Evolutionary conservation across 2,329 filamentous ascomycete genomes (phyloP), one percentile per base, ranked within the genome.

Genomic region (Laburnicola sp.): DNA sequence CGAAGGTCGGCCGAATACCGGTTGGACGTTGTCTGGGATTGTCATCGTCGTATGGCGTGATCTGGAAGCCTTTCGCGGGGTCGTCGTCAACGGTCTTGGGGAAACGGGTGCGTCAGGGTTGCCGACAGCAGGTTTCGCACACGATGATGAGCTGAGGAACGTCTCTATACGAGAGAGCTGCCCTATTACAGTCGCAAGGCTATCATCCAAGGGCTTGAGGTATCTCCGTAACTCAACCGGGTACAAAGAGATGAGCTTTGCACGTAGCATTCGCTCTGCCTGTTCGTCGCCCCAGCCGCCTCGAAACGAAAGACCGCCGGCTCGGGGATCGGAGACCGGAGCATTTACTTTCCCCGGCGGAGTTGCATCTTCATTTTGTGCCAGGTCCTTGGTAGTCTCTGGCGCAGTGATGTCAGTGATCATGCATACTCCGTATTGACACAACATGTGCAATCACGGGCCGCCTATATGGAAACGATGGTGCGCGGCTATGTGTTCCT

Each of bases 1-100:
- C 9, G 48, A 50, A 22, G 47, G 41, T 28, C 37, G 30, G n/a
- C 51, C 48, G 21, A 54, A 54, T 4, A 54, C 35, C 21, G 39
- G 51, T 21, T 37, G 38, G 27, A 42, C 10, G 2, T 22, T 46
- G 23, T 38, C 21, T 4, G 46, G 10, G 11, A 28, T 28, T 44
- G 5, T 11, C 8, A 6, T 22, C 4, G 26, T n/a, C 37, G 28
- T n/a, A 11, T 8, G 21, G 3, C 26, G 50, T 25, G 39, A n/a
- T 11, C 39, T 38, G 4, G 37, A 31, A 26, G 2, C 6, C 26
- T n/a, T 25, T 27, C n/a, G 1, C 8, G 9, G 22, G 27, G 9
- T 26, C 2, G 23, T 22, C 21, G 27, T 10, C 10, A 23, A 3
- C 16, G n/a, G 8, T 9, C 21, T 36, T 21, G 21, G 10, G 10